phyloP scores from a whole-genome alignment of 768 basidiomycete species.

The Lactarius sanguifluus region DNA sequence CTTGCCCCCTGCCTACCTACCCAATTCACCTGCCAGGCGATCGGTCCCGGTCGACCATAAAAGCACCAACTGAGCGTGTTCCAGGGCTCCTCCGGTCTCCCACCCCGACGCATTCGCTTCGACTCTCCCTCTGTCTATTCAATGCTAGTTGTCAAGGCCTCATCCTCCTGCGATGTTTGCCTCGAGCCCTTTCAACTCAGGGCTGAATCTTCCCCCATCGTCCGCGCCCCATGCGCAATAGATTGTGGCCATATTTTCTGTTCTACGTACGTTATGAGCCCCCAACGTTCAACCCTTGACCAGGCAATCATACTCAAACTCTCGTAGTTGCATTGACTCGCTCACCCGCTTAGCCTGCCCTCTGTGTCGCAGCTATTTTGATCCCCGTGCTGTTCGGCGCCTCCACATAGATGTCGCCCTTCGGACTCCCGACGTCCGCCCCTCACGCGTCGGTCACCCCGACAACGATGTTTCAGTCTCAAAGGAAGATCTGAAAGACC shows the following conservation, averaged over 20 bases:
- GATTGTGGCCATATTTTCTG: slow-evolving; percentile 34
- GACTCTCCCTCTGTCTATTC: slow-evolving; percentile 18
- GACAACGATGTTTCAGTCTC: slow-evolving; percentile 11
- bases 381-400: slow-evolving; percentile 24
- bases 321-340: slow-evolving; percentile 26
- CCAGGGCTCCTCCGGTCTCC: slow-evolving; percentile 26
- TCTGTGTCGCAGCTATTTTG: slow-evolving; percentile 27
- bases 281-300: slow-evolving; percentile 11
- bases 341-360: slow-evolving; percentile 27
- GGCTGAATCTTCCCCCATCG: slow-evolving; percentile 15
- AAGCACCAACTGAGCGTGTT: slow-evolving; percentile 26
- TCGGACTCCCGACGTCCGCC: slow-evolving; percentile 20
- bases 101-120: slow-evolving; percentile 15
- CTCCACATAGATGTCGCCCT: slow-evolving; percentile 27
- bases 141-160: slow-evolving; percentile 33
- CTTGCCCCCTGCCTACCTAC: slow-evolving; percentile 15
- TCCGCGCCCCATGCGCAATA: slow-evolving; percentile 31
- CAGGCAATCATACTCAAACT: slow-evolving; percentile 5
- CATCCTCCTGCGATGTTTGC: slow-evolving; percentile 35
- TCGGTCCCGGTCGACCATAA: slow-evolving; percentile 26
- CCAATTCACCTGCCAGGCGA: slow-evolving; percentile 28
- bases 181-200: slow-evolving; percentile 32
- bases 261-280: slow-evolving; percentile 27
- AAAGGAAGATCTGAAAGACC: slow-evolving; percentile 26
- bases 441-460: slow-evolving; percentile 7